These are phyloP conservation scores for Leccinum arenicola DNA, from an alignment of 768 basidiomycete species.

Conservation along the genomic window DNA sequence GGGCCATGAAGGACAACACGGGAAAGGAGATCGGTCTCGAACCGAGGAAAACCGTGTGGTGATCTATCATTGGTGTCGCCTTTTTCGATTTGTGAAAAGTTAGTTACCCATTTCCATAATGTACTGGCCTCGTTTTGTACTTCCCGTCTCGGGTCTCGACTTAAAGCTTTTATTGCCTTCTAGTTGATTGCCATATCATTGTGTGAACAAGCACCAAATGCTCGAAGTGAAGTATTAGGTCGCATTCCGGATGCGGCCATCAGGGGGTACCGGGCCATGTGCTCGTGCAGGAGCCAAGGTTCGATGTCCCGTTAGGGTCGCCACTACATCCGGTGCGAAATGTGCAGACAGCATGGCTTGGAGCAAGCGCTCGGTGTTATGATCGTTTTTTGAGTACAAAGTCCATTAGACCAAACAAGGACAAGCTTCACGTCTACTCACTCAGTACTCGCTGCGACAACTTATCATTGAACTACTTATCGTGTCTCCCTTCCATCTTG, in stretches of 20 bases:
- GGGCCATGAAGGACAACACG: conserved; percentile 32
- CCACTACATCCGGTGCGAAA: no score
- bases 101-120: not conserved
- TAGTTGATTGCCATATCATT: not conserved
- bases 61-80: not conserved
- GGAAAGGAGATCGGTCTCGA: conserved; percentile 36
- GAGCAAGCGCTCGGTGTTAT: no score
- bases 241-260: not conserved
- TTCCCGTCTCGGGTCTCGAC: not conserved
- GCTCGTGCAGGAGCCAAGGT: not conserved
- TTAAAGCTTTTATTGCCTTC: not conserved
- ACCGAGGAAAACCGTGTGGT: conserved; percentile 19
- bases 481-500: no score
- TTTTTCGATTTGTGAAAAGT: conserved; percentile 6
- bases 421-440: no score
- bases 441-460: no score
- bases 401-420: no score
- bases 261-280: not conserved
- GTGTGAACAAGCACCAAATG: not conserved
- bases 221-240: not conserved
- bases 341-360: no score
- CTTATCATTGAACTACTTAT: no score
- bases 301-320: no score
- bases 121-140: not conserved
- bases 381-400: no score